Conservation (phyloP, 2,329 filamentous ascomycete species). For the Aspergillus sclerotialis region DNA sequence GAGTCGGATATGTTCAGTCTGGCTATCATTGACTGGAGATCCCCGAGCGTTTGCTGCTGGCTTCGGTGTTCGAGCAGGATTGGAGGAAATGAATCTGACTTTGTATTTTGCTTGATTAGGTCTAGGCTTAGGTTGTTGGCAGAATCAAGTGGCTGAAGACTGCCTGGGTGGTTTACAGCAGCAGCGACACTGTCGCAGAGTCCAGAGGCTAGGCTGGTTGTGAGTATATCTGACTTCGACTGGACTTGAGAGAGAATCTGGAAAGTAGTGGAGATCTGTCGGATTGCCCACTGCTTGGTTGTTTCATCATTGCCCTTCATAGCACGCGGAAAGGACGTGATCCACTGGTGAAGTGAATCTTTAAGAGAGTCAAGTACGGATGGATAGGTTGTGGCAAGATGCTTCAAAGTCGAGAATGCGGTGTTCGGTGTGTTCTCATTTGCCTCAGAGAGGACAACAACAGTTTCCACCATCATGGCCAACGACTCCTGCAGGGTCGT, state of each 20-base stretch:
- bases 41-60: constrained; percentile 57
- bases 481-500: constrained; percentile 62
- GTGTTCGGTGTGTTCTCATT: constrained; percentile 35
- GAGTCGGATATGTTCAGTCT: constrained; percentile 45
- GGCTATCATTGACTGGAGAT: constrained; percentile 54
- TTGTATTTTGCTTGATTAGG: constrained; percentile 14
- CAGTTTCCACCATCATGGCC: constrained; percentile 69
- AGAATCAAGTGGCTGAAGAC: constrained; percentile 21
- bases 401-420: constrained; percentile 42
- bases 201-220: constrained; percentile 38
- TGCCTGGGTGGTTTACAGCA: constrained; percentile 34
- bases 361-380: constrained; percentile 60
- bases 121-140: constrained; percentile 19
- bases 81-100: constrained; percentile 46
- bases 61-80: constrained; percentile 59
- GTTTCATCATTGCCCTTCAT: constrained; percentile 80
- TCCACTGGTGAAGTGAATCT: constrained; percentile 70
- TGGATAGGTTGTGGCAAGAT: constrained; percentile 57
- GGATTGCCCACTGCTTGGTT: constrained; percentile 64
- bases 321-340: constrained; percentile 68
- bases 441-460: constrained; percentile 60
- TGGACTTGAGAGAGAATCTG: constrained; percentile 57
- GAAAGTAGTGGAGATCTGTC: constrained; percentile 69
- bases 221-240: constrained; percentile 34
- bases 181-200: constrained; percentile 66